Evolutionary conservation across 306 rosid genomes (phyloP).

Genomic region (Quillaja saponaria): DNA sequence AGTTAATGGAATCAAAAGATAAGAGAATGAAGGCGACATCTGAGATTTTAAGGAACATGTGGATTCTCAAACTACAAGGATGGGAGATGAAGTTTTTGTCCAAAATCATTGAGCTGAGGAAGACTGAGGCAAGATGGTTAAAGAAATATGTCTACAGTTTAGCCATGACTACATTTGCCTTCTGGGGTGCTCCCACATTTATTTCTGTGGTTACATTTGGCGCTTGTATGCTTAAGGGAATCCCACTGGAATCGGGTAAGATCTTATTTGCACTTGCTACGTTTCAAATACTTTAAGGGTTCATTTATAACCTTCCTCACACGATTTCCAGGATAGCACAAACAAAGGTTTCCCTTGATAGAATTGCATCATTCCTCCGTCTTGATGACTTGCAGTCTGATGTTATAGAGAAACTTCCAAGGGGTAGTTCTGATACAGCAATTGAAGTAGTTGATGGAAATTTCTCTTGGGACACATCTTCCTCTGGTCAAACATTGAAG

Average conservation of each 20-base stretch:
- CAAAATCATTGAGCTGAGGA: conserved; percentile 56
- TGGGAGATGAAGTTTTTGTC: conserved; percentile 94
- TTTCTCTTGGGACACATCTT: conserved; percentile 80
- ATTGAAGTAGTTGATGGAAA: conserved; percentile 62
- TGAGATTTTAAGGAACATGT: conserved; percentile 78
- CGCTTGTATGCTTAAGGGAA: conserved; percentile 65
- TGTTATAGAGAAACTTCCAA: conserved; percentile 62
- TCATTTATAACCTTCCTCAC: conserved; percentile 66
- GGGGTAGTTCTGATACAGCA: conserved; percentile 58
- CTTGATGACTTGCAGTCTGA: conserved; percentile 68
- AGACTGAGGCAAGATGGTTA: conserved; percentile 63
- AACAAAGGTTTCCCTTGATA: conserved; percentile 78
- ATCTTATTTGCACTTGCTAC: conserved; percentile 86
- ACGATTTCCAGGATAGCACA: conserved; percentile 69
- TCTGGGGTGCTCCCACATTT: conserved; percentile 72
- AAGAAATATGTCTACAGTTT: conserved; percentile 48
- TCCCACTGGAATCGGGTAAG: conserved; percentile 90
- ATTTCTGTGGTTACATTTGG: conserved; percentile 77
- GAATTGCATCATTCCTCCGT: conserved; percentile 70
- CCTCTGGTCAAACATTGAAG: conserved; percentile 47
- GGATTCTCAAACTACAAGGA: conserved; percentile 84
- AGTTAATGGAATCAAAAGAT: conserved; percentile 86
- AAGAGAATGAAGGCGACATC: conserved; percentile 78
- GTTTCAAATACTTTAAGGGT: conserved; percentile 75
- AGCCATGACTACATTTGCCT: conserved; percentile 52